Percentiles rank a stretch among this genome's conserved stretches.
Evolutionary conservation across 2,329 filamentous ascomycete genomes (phyloP).

Genomic region (Lasiodiplodia theobromae): DNA sequence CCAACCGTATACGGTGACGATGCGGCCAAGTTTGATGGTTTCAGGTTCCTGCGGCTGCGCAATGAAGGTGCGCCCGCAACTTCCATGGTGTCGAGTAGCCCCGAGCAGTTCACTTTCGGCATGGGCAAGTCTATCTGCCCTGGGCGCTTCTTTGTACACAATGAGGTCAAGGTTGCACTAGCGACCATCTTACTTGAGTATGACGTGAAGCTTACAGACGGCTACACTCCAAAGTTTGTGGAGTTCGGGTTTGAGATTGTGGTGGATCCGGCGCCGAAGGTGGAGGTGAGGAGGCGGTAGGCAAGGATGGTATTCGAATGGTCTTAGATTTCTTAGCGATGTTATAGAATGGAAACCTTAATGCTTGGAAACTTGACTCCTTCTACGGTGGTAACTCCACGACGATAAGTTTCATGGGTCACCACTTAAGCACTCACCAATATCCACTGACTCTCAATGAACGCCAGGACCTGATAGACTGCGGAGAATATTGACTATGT

Average conservation of each 20-base stretch:
- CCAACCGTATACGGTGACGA: constrained; percentile 23
- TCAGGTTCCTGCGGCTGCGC: constrained; percentile 27
- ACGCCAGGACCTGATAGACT: too few species aligned
- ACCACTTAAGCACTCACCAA: too few species aligned
- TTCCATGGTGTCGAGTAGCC: background rate
- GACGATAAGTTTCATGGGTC: too few species aligned
- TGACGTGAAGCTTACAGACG: constrained; percentile 35
- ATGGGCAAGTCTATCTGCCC: constrained; percentile 43
- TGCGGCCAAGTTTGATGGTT: constrained; percentile 28
- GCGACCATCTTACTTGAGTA: constrained; percentile 38
- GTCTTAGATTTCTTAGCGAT: too few species aligned
- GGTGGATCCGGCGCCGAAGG: constrained; percentile 5
- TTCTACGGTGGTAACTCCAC: too few species aligned
- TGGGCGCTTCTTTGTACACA: constrained; percentile 42
- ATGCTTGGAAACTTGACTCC: too few species aligned
- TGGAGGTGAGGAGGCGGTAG: constrained; percentile 1
- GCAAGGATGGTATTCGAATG: too few species aligned
- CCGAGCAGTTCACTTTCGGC: constrained; percentile 34
- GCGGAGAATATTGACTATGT: too few species aligned
- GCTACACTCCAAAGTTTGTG: background rate
- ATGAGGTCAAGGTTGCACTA: constrained; percentile 44
- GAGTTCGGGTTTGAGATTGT: constrained; percentile 18
- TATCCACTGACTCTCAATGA: too few species aligned
- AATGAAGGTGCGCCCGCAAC: background rate
- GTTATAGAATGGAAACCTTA: too few species aligned